A percentile compares a stretch with the other conserved stretches of the same genome.
These are phyloP conservation scores for Trichoderma lentiforme DNA, from an alignment of 2,329 filamentous ascomycete genomes.

Conservation along the genomic window DNA sequence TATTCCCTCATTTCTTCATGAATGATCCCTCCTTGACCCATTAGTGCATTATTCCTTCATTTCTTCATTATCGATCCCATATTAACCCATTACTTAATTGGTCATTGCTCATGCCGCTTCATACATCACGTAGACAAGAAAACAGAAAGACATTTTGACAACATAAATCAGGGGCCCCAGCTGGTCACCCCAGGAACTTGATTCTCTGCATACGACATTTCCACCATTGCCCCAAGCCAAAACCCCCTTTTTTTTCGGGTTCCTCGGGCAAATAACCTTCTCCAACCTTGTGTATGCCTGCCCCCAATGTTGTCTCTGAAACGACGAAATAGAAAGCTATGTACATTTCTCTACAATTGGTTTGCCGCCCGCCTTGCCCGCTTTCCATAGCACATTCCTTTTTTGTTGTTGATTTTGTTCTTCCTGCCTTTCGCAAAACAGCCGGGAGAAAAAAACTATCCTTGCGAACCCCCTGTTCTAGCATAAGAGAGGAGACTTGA, in stretches of 20 bases:
- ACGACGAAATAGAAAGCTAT: slow-evolving; percentile 9
- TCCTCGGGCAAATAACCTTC: not conserved
- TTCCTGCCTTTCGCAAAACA: not conserved
- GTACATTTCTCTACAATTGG: slow-evolving; percentile 16
- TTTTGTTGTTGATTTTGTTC: not conserved
- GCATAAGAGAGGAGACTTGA: slow-evolving; percentile 8
- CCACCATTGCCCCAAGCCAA: not conserved
- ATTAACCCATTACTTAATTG: not conserved
- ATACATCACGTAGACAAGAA: not conserved
- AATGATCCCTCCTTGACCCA: not conserved
- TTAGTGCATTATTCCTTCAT: not conserved
- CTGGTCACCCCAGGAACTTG: not conserved
- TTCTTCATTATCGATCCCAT: not conserved
- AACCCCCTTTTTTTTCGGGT: not conserved
- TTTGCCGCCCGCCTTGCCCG: not conserved
- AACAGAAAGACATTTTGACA: not conserved
- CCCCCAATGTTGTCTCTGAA: not conserved
- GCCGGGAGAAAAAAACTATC: not conserved
- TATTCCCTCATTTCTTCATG: not conserved
- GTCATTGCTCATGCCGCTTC: not conserved
- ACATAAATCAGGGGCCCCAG: not conserved
- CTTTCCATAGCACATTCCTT: not conserved
- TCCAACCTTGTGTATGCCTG: not conserved
- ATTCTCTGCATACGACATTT: not conserved
- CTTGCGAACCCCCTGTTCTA: slow-evolving; percentile 6